A percentile compares a stretch with the other conserved stretches of the same genome.
Conservation (phyloP, 1,284 basidiomycete genomes). For the Cryptococcus depauperatus region DNA sequence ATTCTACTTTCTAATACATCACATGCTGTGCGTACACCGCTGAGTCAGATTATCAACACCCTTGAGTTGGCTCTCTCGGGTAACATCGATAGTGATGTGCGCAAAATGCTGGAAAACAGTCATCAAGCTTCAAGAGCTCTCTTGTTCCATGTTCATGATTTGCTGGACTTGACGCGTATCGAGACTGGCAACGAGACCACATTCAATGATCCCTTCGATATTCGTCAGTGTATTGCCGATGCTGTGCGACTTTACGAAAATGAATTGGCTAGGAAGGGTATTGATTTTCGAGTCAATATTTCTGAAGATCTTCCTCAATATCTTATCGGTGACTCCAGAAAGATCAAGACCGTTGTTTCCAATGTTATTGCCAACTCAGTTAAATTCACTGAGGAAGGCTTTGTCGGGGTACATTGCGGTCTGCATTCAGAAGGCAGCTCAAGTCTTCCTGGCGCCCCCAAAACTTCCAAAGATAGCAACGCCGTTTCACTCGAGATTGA, state of each 20-base stretch:
- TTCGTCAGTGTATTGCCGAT: slow-evolving; percentile 60
- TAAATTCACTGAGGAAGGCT: slow-evolving; percentile 64
- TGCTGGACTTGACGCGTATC: slow-evolving; percentile 72
- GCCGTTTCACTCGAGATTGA: slow-evolving; percentile 59
- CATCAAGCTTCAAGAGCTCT: slow-evolving; percentile 75
- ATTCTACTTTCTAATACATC: slow-evolving; percentile 78
- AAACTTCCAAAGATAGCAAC: not conserved
- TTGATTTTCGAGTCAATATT: slow-evolving; percentile 59
- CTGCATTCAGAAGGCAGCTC: slow-evolving; percentile 24
- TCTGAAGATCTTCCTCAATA: slow-evolving; percentile 51
- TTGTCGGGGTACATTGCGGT: slow-evolving; percentile 58
- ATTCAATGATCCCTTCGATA: slow-evolving; percentile 73
- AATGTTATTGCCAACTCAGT: slow-evolving; percentile 80
- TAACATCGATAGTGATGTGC: slow-evolving; percentile 65
- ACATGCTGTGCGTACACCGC: slow-evolving; percentile 59
- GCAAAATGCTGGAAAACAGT: slow-evolving; percentile 68
- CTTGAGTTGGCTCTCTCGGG: slow-evolving; percentile 78
- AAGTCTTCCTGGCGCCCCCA: not conserved
- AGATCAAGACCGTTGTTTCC: slow-evolving; percentile 71
- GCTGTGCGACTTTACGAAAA: slow-evolving; percentile 54
- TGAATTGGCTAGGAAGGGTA: slow-evolving; percentile 61
- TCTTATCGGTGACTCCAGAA: slow-evolving; percentile 64
- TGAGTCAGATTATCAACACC: slow-evolving; percentile 54
- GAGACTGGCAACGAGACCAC: slow-evolving; percentile 73
- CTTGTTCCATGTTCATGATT: slow-evolving; percentile 75